Evolutionary conservation across 129 eudicot species (phyloP), one percentile per base, ranked within the genome.

Genomic region (Ambrosia artemisiifolia): DNA sequence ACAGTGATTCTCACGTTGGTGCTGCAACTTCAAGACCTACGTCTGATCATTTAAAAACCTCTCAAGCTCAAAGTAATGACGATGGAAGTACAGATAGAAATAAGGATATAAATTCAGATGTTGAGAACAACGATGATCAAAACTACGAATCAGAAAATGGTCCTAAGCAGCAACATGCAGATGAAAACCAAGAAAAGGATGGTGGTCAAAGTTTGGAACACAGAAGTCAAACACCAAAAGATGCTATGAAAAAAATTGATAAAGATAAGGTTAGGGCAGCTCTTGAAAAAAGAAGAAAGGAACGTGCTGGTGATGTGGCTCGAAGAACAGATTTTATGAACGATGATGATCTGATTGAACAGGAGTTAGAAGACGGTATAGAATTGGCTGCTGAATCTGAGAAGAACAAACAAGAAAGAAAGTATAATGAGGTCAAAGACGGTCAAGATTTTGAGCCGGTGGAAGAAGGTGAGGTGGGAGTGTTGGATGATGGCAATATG

Each of bases 281-380:
- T 17, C 51, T 74, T 14, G 85, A 76, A 56, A 84, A 84, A 47
- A 36, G 82, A 67, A 76, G 55, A 76, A 84, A 84, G 66, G 74
- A 77, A 24, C 88, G 80, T 4, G 76, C 69, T 40, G 77, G 77
- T 57, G 87, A 83, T 43, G 60, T 71, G 53, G 24, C 71, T 16
- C 65, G 71, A 49, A 72, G 77, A 69, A 72, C 77, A 57, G 82
- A 80, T 53, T 38, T 61, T 9, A 67, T 84, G 80, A 84, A 84
- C 64, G 88, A 84, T 59, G 83, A 73, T 84, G 88, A 84, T 76
- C 77, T 81, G 62, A 84, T 84, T 12, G 77, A 80, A 55, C 69
- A 77, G 74, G 88, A 76, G 63, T 17, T 84, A 28, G 85, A 84
- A 72, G 85, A 80, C 51, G 88, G 85, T 44, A 70, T 84, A 20